Base-by-base conservation (phyloP, 257 asterid genomes). In the Nicotiana otophora region DNA sequence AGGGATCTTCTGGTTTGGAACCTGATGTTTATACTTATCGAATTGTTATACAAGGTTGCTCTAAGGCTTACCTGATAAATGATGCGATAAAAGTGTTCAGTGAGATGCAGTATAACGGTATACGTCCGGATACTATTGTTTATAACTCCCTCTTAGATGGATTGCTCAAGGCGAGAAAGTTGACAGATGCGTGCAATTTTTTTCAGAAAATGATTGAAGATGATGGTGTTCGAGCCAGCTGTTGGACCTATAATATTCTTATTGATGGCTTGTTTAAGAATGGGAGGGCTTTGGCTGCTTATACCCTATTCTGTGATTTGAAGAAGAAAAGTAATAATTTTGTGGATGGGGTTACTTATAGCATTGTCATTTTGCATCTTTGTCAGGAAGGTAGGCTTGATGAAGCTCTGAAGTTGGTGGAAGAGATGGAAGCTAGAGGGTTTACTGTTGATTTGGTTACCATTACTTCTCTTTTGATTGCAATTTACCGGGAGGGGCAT, bases 401-500 rank as follows among this genome's bases (percentile, higher is more conserved):
- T 82, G 95, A 91, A 79, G 97, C 98, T 23, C 78, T 96, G 87
- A 87, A 84, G 83, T 81, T 96, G 90, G 97, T 94, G 81, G 97
- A 92, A 87, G 99, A 94, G 88, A 94, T 93, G 98, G 98, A 91
- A 86, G 94, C 91, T 2, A 86, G 98, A 70, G 98, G 97, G 31
- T 94, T 96, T 76, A 86, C 84, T 30, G 93, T 96, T 81, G 98
- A 93, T 86, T 86, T 96, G 89, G 93, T 94, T 57, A 96, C 98
- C 10, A 76, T 92, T 76, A 94, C 97, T 82, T 91, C 97, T 39
- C 87, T 96, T 64, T 72, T 96, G 87, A 90, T 90, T 80, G 89
- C 88, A 3, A 84, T 94, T 80, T 92, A 90, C 86, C 87, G 91
- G 84, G 85, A 86, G 34, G 98, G 97, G 20, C 92, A 81, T 78